A percentile compares a stretch with the other conserved stretches of the same genome.
phyloP scores from a whole-genome alignment of 495 filamentous ascomycete genomes.

The Penicillium flavigenum region DNA sequence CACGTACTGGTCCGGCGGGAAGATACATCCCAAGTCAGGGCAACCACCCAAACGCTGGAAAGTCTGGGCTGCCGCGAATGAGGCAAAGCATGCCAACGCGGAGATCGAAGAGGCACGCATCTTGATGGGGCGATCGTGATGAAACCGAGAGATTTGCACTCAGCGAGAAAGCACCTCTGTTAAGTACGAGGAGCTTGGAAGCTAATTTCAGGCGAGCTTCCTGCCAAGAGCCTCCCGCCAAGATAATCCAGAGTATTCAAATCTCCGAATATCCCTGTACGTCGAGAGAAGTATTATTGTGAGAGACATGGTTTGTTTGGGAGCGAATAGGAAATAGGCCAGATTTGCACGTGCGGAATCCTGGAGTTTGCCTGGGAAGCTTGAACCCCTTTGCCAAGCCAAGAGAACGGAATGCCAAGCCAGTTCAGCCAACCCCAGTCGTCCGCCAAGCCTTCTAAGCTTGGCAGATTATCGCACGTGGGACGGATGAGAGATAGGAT shows the following conservation, averaged over 20 bases:
- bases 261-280: conserved; percentile 9
- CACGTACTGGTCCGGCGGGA: conserved; percentile 69
- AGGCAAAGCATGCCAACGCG: conserved; percentile 23
- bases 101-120: conserved; percentile 29
- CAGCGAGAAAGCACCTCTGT: not conserved
- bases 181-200: not conserved
- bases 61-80: conserved; percentile 53
- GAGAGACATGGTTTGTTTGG: not conserved
- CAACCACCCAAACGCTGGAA: conserved; percentile 69
- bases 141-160: not conserved
- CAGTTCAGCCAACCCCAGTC: not conserved
- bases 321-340: conserved; percentile 8
- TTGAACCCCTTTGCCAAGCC: conserved; percentile 11
- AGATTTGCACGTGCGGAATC: conserved; percentile 15
- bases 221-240: conserved; percentile 1
- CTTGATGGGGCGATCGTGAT: conserved; percentile 11
- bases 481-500: not conserved
- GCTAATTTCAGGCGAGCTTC: not conserved
- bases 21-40: conserved; percentile 68
- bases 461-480: conserved; percentile 5
- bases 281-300: not conserved
- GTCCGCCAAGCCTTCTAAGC: not conserved
- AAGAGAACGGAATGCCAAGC: conserved; percentile 10
- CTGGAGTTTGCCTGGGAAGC: conserved; percentile 8
- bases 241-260: not conserved